Base-by-base conservation (phyloP, 164 flowering plant genomes). In the Umbellularia californica region DNA sequence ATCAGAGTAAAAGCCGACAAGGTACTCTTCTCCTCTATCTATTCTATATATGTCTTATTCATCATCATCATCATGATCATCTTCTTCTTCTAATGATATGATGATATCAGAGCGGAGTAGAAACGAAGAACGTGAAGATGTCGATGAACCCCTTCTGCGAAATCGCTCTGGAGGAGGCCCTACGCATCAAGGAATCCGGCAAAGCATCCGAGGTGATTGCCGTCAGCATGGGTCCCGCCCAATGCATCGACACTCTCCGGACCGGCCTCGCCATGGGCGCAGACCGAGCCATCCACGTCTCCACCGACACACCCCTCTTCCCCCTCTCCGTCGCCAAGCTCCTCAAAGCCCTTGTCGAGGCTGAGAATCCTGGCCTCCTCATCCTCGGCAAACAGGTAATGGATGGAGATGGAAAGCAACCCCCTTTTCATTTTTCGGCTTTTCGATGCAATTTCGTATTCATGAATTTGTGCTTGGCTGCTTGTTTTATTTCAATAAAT, bases 111-210 rank as follows among this genome's bases (percentile, higher is more conserved):
- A 91, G 82, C 1, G 97, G 97, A 17, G 95, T 95, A 14, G 97
- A 90, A 82, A 92, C 92, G 50, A 85, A 74, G 71, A 95, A 92
- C 74, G 92, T 95, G 75, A 95, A 95, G 84, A 93, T 95, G 98
- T 92, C 98, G 79, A 93, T 95, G 99, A 93, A 95, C 79, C 99
- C 98, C 2, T 95, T 95, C 52, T 95, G 99, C 77, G 98, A 95
- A 83, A 93, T 95, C 13, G 98, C 93, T 1, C 71, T 95, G 63
- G 99, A 95, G 74, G 99, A 95, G 78, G 99, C 99, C 14, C 84
- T 95, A 0, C 82, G 95, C 27, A 90, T 95, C 72, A 87, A 74
- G 77, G 97, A 95, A 74, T 60, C 94, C 0, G 99, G 99, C 2
- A 17, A 84, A 58, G 98, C 98, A 13, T 83, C 91, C 24, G 99